Base-by-base conservation (phyloP, 768 basidiomycete species). In the Trametes meyenii region DNA sequence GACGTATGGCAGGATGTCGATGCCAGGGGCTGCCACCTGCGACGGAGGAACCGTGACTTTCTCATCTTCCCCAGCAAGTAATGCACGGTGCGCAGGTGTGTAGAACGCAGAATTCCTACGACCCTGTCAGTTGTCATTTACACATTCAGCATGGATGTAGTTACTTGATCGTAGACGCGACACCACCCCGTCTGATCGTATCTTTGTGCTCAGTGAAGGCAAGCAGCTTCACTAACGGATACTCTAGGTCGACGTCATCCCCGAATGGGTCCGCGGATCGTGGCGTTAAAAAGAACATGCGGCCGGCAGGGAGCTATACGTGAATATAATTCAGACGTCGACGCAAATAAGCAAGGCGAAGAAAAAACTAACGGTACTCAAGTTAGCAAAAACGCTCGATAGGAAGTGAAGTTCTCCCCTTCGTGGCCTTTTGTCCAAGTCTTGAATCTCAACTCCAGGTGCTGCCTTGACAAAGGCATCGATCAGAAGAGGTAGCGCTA, bases 381-480 rank as follows among this genome's bases (percentile, higher is more conserved):
- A 74, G 71, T 98, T 98, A 12, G 95, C 94, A 70, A 98, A 97
- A 13, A 98, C 96, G 64, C 89, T 92, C 1, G 96, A 87, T 21
- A 98, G 78, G 74, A 98, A 98, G 75, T 98, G 90, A 17, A 96
- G 80, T 48, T 89, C 80, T 50, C 87, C 93, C 75, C 94, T 95
- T 46, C 87, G 77, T 43, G 74, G 71, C 49, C 81, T 79, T 67
- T 82, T 81, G 24, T 79, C 77, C 1, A 77, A 71, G 24, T 85
- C 81, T 17, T 74, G 73, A 16, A 78, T 77, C 12, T 84, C 82
- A 16, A 80, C 80, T 23, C 83, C 76, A 26, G 75, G 78, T 6
- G 87, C 89, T 0, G 87, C 90, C 67, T 91, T 85, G 19, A 88
- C 83, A 69, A 97, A 98, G 0, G 95, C 93, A 63, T 98, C 92